Base-by-base conservation (phyloP, 371 early-diverging fungal genomes). In the Syncephalastrum monosporum region DNA sequence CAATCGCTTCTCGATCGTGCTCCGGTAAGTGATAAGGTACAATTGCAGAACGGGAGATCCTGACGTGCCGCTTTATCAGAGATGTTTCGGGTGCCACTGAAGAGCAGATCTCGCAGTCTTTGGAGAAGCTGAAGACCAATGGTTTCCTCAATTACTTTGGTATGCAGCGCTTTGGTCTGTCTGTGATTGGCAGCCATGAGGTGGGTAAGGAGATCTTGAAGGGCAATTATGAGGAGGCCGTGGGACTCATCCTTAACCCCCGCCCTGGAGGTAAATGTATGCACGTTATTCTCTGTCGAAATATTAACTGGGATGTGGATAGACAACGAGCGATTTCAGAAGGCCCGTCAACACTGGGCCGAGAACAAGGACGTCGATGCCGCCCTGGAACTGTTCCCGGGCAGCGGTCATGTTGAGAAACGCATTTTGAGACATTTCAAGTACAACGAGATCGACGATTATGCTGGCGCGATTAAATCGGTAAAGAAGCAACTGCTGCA, bases 71-170 rank as follows among this genome's bases (percentile, higher is more conserved):
- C 41, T 52, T 23, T 17, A n/a, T 50, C 49, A 71, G 76, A 24
- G 67, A 72, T 55, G 73, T 79, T 0, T 55, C 64, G 17, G 77
- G 69, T n/a, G 63, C 69, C 7, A 64, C 24, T 21, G 72, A 77
- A 41, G 65, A 77, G 17, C 68, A 71, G 4, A 66, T 93, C 25
- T 63, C 74, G 14, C 59, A 67, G 0, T 82, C 91, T 12, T 67
- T 96, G 56, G 56, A 65, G 4, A 84, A 87, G 17, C 72, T 96
- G 13, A 64, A 76, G 14, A 63, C 80, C 4, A 71, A 74, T 41
- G 96, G 97, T 2, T 99, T 97, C 67, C 82, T 98, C 64, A 99
- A 99, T 72, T 99, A 99, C 77, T 99, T 87, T 76, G 99, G 98
- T 17, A 92, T 93, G 91, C 99, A 99, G 72, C 82, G 99, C 41